Percentiles rank a stretch among this genome's conserved stretches.
These are phyloP conservation scores for Leucogyrophana mollusca DNA, from an alignment of 768 basidiomycete genomes.

Conservation along the genomic window DNA sequence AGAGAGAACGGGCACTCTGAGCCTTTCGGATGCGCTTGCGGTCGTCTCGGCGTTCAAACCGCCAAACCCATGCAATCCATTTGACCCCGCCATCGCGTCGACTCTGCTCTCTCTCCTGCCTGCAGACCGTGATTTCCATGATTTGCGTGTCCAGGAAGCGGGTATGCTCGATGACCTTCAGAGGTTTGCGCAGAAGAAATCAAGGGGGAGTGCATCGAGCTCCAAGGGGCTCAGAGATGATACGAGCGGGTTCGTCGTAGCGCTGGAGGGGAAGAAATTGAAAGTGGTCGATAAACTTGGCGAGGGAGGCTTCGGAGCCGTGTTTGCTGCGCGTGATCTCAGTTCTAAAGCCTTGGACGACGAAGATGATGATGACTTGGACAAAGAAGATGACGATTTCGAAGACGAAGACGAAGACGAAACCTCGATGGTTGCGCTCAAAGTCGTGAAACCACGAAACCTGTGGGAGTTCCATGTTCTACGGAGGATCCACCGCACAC, in stretches of 20 bases:
- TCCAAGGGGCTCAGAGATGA: conserved; percentile 32
- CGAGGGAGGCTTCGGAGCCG: conserved; percentile 94
- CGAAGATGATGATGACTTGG: conserved; percentile 43
- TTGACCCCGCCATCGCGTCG: conserved; percentile 62
- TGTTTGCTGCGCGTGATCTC: conserved; percentile 78
- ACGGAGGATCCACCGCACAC: conserved; percentile 66
- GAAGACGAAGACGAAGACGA: conserved; percentile 57
- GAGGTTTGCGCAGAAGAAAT: conserved; percentile 57
- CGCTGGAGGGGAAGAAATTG: conserved; percentile 63
- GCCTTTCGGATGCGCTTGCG: conserved; percentile 62
- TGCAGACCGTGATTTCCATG: conserved; percentile 58
- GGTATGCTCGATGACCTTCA: conserved; percentile 68
- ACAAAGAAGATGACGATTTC: conserved; percentile 48
- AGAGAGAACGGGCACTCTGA: conserved; percentile 63
- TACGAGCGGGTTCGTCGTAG: conserved; percentile 49
- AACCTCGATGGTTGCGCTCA: conserved; percentile 72
- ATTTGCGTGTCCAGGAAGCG: conserved; percentile 53
- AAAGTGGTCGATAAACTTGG: conserved; percentile 85
- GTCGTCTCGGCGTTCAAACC: conserved; percentile 65
- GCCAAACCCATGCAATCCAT: conserved; percentile 88
- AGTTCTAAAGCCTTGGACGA: conserved; percentile 36
- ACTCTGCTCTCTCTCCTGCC: conserved; percentile 64
- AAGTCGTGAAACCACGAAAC: conserved; percentile 85
- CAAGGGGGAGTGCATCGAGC: conserved; percentile 29
- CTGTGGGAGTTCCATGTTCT: conserved; percentile 93